Evolutionary conservation across 768 basidiomycete genomes (phyloP).

Genomic region (Suillus ampliporus): DNA sequence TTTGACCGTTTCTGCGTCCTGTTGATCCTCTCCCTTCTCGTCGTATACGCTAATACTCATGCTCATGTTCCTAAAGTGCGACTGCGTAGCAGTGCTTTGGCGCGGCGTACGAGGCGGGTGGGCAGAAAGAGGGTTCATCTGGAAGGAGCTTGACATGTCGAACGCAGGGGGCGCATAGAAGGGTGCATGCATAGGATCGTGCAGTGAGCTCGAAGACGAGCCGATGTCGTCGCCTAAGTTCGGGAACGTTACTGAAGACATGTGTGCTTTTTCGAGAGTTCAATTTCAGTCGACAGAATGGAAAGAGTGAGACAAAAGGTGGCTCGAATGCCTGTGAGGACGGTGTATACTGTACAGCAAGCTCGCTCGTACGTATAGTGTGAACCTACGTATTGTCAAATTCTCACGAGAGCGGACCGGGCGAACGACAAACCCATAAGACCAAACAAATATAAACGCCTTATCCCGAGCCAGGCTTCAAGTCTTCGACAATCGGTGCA

Average conservation of each 20-base stretch:
- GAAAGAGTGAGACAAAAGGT: background rate
- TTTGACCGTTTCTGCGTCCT: constrained; percentile 22
- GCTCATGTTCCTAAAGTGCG: constrained; percentile 29
- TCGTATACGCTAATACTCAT: constrained; percentile 43
- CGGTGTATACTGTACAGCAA: background rate
- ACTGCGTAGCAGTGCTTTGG: constrained; percentile 28
- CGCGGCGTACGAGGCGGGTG: constrained; percentile 82
- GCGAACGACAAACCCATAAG: constrained; percentile 25
- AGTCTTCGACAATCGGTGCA: background rate
- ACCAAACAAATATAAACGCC: constrained; percentile 29
- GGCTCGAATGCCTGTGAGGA: constrained; percentile 1
- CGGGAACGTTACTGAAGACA: constrained; percentile 77
- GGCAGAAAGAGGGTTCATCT: constrained; percentile 80
- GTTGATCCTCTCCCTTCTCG: constrained; percentile 45
- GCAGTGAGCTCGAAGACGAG: constrained; percentile 39
- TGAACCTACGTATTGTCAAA: background rate
- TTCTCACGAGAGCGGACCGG: constrained; percentile 7
- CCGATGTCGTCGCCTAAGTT: constrained; percentile 40
- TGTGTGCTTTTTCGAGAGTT: constrained; percentile 29
- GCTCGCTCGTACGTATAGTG: background rate
- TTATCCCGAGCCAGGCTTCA: background rate
- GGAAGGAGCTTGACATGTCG: constrained; percentile 66
- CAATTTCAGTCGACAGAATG: background rate
- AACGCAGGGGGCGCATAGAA: constrained; percentile 62
- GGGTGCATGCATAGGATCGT: constrained; percentile 46